These are phyloP conservation scores for Leishmania tropica DNA, from an alignment of 208 protist species.

Conservation along the genomic window DNA sequence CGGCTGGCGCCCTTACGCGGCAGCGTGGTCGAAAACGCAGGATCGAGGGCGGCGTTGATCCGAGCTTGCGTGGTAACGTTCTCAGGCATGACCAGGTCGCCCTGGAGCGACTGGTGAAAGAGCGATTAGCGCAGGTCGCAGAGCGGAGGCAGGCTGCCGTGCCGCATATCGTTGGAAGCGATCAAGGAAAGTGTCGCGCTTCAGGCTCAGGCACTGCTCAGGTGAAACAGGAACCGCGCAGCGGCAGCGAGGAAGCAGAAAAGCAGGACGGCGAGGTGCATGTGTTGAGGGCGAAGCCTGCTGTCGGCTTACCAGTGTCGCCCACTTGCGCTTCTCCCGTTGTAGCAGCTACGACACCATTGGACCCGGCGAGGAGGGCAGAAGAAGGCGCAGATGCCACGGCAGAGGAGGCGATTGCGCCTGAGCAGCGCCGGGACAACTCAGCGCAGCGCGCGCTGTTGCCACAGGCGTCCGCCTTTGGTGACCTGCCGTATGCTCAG, in stretches of 20 bases:
- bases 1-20: constrained; percentile 4
- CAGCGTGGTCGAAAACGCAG: constrained; percentile 19
- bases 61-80: constrained; percentile 1
- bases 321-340: background rate
- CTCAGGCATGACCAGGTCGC: constrained; percentile 29
- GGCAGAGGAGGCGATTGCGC: background rate
- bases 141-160: background rate
- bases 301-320: background rate
- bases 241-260: constrained; percentile 3
- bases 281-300: background rate
- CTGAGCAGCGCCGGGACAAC: background rate
- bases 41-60: constrained; percentile 32
- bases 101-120: constrained; percentile 15
- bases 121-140: constrained; percentile 4
- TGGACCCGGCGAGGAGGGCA: background rate
- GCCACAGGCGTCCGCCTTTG: constrained; percentile 21
- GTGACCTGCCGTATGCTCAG: constrained; percentile 63
- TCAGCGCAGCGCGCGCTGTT: background rate
- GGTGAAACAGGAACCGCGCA: constrained; percentile 8
- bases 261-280: background rate
- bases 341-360: background rate
- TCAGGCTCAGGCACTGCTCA: background rate
- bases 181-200: background rate
- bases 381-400: background rate
- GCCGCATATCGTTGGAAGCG: background rate